A percentile compares a stretch with the other conserved stretches of the same genome.
Conservation (phyloP, 1,139 yeast species). For the Debaryomycetaceae sp. region DNA sequence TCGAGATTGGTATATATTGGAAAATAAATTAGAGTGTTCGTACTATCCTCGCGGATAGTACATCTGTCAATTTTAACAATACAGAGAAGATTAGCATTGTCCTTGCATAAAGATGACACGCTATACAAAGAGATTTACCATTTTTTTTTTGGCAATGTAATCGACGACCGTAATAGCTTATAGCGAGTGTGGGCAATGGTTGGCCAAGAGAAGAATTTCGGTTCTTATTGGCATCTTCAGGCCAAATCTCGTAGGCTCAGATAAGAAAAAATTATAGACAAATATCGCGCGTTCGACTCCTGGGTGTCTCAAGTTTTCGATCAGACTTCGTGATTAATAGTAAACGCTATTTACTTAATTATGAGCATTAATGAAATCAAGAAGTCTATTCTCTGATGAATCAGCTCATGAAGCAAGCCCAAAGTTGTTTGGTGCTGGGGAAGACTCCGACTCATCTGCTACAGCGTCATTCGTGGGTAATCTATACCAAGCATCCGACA, state of each 20-base stretch:
- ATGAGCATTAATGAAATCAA: slow-evolving; percentile 3
- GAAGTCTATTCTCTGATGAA: slow-evolving; percentile 7
- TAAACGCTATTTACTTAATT: too few species aligned
- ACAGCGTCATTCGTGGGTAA: slow-evolving; percentile 12
- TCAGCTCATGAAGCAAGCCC: neutral
- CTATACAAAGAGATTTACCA: slow-evolving; percentile 91
- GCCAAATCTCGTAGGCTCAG: neutral
- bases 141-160: slow-evolving; percentile 51
- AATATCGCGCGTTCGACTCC: neutral
- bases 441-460: neutral
- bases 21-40: slow-evolving; percentile 15
- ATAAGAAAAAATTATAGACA: neutral
- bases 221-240: too few species aligned
- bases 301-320: neutral
- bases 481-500: slow-evolving; percentile 24
- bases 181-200: too few species aligned
- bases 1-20: too few species aligned
- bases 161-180: neutral
- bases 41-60: slow-evolving; percentile 47
- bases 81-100: slow-evolving; percentile 99
- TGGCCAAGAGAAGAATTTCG: too few species aligned
- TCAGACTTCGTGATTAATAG: too few species aligned
- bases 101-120: slow-evolving; percentile 99
- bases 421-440: slow-evolving; percentile 5
- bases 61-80: slow-evolving; percentile 70